Conservation (phyloP, 2,329 filamentous ascomycete genomes). For the Alternaria sp. region DNA sequence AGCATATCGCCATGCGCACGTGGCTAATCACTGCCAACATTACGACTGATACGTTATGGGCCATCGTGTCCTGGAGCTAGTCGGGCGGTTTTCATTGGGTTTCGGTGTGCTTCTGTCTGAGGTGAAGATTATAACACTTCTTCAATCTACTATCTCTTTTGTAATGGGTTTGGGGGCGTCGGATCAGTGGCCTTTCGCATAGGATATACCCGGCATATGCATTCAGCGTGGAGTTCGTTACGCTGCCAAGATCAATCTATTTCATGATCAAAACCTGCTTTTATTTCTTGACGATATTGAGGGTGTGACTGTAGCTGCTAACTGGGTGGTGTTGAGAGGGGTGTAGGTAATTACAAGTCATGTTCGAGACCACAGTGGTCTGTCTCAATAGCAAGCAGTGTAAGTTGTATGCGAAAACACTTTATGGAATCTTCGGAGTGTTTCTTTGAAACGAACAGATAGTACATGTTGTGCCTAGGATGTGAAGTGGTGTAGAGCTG, state of each 20-base stretch:
- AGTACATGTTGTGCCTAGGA: background rate
- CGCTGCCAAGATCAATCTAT: constrained; percentile 1
- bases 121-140: constrained; percentile 1
- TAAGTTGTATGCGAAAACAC: background rate
- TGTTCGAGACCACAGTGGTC: background rate
- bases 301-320: background rate
- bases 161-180: constrained; percentile 11
- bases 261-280: background rate
- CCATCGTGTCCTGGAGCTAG: background rate
- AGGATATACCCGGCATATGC: constrained; percentile 21
- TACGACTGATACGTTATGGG: background rate
- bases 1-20: constrained; percentile 1
- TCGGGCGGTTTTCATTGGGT: constrained; percentile 8
- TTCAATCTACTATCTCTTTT: constrained; percentile 16
- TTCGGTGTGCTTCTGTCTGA: background rate
- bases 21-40: background rate
- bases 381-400: background rate
- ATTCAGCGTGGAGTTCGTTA: constrained; percentile 15
- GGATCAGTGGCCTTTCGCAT: constrained; percentile 9
- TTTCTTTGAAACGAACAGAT: background rate
- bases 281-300: background rate
- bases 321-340: background rate
- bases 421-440: fast-evolving
- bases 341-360: background rate
- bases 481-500: constrained; percentile 4